Evolutionary conservation across 495 filamentous ascomycete species (phyloP).

Genomic region (Saxophila tyrrhenica): DNA sequence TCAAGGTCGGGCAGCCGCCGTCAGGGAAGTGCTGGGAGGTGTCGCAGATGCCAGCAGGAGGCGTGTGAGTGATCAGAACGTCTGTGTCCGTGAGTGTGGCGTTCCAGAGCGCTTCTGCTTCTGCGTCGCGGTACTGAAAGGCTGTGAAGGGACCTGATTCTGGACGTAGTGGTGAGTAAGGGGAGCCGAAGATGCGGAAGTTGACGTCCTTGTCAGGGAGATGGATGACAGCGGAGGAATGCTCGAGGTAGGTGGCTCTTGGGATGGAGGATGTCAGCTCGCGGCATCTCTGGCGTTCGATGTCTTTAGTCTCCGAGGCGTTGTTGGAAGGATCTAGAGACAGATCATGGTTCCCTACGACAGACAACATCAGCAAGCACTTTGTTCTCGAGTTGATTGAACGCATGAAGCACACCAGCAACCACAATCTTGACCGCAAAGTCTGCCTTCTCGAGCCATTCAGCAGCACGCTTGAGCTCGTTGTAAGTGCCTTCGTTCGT

Average conservation of each 20-base stretch:
- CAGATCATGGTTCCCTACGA: slow-evolving; percentile 67
- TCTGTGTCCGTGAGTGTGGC: slow-evolving; percentile 26
- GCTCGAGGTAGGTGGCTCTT: slow-evolving; percentile 54
- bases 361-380: neutral
- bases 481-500: slow-evolving; percentile 44
- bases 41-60: slow-evolving; percentile 26
- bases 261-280: slow-evolving; percentile 42
- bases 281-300: slow-evolving; percentile 46
- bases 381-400: neutral
- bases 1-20: slow-evolving; percentile 25
- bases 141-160: slow-evolving; percentile 43
- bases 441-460: slow-evolving; percentile 46
- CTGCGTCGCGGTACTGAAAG: slow-evolving; percentile 49
- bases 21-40: slow-evolving; percentile 2
- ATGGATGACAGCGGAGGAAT: slow-evolving; percentile 47
- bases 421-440: slow-evolving; percentile 48
- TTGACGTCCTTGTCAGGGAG: slow-evolving; percentile 42
- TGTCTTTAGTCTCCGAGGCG: slow-evolving; percentile 22
- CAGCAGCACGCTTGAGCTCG: slow-evolving; percentile 42
- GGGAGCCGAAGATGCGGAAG: slow-evolving; percentile 70
- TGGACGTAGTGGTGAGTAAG: slow-evolving; percentile 45
- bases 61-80: slow-evolving; percentile 31
- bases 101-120: slow-evolving; percentile 41
- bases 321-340: slow-evolving; percentile 46
- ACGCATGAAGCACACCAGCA: slow-evolving; percentile 35